Evolutionary conservation across 208 protist species (phyloP), one percentile per base, ranked within the genome.

Genomic region (Trypanosoma theileri): DNA sequence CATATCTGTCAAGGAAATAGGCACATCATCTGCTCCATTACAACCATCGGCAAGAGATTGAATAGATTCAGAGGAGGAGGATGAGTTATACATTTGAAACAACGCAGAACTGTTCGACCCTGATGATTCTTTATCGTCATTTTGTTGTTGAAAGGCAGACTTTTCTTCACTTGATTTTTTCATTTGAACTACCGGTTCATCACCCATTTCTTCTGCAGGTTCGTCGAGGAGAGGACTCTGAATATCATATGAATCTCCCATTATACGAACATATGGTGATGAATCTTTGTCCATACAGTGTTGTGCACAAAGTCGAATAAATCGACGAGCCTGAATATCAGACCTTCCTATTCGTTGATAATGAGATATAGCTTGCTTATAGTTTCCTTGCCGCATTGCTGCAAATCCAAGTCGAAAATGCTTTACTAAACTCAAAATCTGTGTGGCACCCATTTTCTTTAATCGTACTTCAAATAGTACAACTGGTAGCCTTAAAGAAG

Each of bases 371-470:
- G 84, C 84, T 21, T 73, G 40, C 28, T 62, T 66, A 71, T 91
- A 91, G 42, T 80, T 64, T 19, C 79, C 85, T 53, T 76, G 75
- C 59, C 82, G 77, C 81, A 86, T 88, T 24, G 73, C 73, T 8
- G 80, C 79, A 57, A 91, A 81, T 22, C 76, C 85, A 52, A 81
- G 75, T 28, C 73, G 72, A 65, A 84, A 82, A 45, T 75, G 75
- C 51, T 73, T 73, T 2, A 68, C 64, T 17, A 62, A 72, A 31
- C 67, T 73, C 12, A 65, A 41, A 56, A 84, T 75, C 60, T 75
- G 59, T 35, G 45, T 41, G 59, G 69, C 56, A 46, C 52, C 16
- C 59, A 62, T 24, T 45, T 62, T 66, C 26, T 56, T 69, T 1
- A 45, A 26, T 50, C 79, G 69, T 59, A 91, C 65, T 62, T 91